Evolutionary conservation across 2,329 filamentous ascomycete species (phyloP).

Genomic region (Chrysoporthe cubensis): DNA sequence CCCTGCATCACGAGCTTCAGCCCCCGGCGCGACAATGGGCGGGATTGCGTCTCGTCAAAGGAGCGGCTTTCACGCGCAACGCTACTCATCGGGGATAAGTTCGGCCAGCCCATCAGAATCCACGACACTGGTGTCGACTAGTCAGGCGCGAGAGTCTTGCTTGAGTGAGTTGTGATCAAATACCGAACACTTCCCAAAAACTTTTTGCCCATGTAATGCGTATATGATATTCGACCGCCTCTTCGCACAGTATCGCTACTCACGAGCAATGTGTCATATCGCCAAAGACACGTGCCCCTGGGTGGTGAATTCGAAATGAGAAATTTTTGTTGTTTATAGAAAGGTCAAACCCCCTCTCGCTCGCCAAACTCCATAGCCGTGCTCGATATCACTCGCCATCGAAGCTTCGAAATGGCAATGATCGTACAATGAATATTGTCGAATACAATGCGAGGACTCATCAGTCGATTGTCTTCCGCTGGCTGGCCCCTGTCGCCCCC

Average conservation of each 20-base stretch:
- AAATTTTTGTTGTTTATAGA: not conserved
- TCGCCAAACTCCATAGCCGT: constrained; percentile 21
- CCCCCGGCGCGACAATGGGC: constrained; percentile 1
- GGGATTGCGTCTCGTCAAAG: constrained; percentile 1
- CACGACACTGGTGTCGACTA: too few relatives aligned
- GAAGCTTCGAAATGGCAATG: not conserved
- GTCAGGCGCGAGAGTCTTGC: too few relatives aligned
- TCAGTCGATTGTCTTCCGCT: not conserved
- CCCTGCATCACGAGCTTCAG: not conserved
- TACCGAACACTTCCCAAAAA: too few relatives aligned
- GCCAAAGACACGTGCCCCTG: not conserved
- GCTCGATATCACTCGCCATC: not conserved
- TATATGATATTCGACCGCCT: not conserved
- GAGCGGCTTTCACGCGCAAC: not conserved
- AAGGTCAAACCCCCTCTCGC: constrained; percentile 1
- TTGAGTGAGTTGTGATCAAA: too few relatives aligned
- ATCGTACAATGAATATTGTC: constrained; percentile 6
- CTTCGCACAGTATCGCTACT: not conserved
- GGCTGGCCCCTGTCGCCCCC: not conserved
- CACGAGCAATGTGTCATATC: not conserved
- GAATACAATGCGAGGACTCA: not conserved
- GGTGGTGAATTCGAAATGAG: not conserved
- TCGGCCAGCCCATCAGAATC: not conserved
- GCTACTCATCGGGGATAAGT: not conserved
- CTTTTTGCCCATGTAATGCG: not conserved